Evolutionary conservation across 345 rosid genomes (phyloP).

Genomic region (Eucalyptus erythrocorys): DNA sequence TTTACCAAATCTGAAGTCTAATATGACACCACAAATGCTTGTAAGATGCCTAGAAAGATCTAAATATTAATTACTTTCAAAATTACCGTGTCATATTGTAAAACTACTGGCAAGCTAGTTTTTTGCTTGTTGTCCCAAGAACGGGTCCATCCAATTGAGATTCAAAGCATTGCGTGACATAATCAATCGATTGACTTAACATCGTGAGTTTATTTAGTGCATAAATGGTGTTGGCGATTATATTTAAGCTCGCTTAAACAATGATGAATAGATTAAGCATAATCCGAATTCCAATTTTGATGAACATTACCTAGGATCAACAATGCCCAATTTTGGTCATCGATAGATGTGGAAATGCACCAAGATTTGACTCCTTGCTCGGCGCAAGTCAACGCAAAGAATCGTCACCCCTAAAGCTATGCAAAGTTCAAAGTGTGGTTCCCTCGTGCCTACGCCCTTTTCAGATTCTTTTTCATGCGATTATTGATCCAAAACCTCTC

Average conservation of each 20-base stretch:
- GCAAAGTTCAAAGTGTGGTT: background rate
- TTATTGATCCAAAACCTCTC: background rate
- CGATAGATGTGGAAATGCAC: background rate
- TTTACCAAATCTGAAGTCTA: background rate
- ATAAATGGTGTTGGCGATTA: background rate
- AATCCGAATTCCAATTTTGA: background rate
- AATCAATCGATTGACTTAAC: background rate
- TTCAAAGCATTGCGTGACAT: background rate
- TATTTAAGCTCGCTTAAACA: background rate
- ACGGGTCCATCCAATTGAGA: fast-evolving
- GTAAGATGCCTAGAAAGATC: background rate
- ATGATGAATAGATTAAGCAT: background rate
- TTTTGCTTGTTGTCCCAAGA: background rate
- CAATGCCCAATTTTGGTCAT: background rate
- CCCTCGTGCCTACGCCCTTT: background rate
- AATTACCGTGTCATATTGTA: background rate
- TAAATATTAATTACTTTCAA: background rate
- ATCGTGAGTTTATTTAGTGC: background rate
- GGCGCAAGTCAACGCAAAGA: background rate
- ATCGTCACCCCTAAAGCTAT: background rate
- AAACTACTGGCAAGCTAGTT: background rate
- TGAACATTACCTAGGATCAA: background rate
- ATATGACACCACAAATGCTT: background rate
- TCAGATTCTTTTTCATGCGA: background rate
- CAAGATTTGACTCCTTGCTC: background rate